Evolutionary conservation across 805 yeast species (phyloP).

Genomic region (Yamadazyma nakazawae): DNA sequence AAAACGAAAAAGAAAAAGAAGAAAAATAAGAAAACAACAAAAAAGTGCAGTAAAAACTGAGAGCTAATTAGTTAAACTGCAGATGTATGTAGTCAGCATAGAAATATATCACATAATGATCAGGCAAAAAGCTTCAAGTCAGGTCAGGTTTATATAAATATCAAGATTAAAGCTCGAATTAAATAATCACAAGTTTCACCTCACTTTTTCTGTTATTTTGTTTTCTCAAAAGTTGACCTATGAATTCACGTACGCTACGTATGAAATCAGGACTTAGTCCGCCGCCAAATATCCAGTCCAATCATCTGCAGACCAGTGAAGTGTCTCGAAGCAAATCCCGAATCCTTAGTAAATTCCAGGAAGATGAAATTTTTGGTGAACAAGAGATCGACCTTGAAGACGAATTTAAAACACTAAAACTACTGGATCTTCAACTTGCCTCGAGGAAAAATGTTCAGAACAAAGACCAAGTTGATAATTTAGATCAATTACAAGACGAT

Average conservation of each 20-base stretch:
- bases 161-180: too few species aligned
- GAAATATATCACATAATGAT: background rate
- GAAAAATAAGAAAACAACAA: too few species aligned
- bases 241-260: conserved; percentile 6
- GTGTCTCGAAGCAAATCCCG: conserved; percentile 11
- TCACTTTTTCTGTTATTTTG: background rate
- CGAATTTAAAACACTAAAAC: conserved; percentile 25
- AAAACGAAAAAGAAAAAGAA: too few species aligned
- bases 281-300: conserved; percentile 6
- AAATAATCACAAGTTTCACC: background rate
- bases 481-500: conserved; percentile 3
- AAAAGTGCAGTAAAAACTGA: too few species aligned
- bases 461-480: conserved; percentile 4
- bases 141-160: too few species aligned
- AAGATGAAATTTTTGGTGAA: conserved; percentile 28
- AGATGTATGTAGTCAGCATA: background rate
- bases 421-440: conserved; percentile 6
- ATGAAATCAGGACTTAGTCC: conserved; percentile 11
- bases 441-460: background rate
- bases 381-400: conserved; percentile 21
- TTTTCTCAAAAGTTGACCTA: background rate
- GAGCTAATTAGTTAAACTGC: background rate
- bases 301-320: background rate
- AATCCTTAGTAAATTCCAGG: conserved; percentile 22
- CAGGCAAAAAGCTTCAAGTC: too few species aligned